Evolutionary conservation across 805 yeast species (phyloP), one percentile per base, ranked within the genome.

Genomic region (Yamadazyma tumulicola): DNA sequence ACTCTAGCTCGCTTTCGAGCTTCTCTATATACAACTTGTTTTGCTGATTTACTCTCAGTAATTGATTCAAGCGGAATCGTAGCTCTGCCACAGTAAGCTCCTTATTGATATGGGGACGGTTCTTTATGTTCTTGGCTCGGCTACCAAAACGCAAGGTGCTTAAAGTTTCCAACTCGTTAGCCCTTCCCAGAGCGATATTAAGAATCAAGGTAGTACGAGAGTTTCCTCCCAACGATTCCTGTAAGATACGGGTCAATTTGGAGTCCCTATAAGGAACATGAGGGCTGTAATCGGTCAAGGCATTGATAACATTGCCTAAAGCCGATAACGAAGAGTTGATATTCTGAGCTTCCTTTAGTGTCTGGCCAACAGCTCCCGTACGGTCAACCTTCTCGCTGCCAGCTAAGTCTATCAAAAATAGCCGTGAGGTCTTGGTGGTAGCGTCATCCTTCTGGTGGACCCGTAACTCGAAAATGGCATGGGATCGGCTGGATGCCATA

Each of bases 231-330:
- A 89, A 64, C 0, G 89, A 81, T 48, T 84, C 93, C 48, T 85
- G 89, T 25, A 85, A 59, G 18, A 85, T 59, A 35, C 87, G 62
- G 0, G 94, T 85, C 35, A 85, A 67, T 53, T 84, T 85, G 1
- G 91, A 83, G 50, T 85, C 93, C 48, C 94, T 60, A 53, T 87
- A 88, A 0, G 97, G 97, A 19, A 91, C 77, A 54, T 86, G 95
- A 3, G 74, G 65, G 2, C 79, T 65, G 1, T 79, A 75, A 45
- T 83, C 89, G 0, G 94, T 81, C 30, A 89, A 70, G 0, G 87
- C 75, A 47, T 84, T 77, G 26, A 88, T 85, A 11, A 87, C 94
- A 54, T 80, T 78, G 3, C 95, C 95, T 37, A 88, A 64, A 0
- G 88, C 73, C 5, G 87, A 77, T 24, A 86, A 67, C 1, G 95